Evolutionary conservation across 2,329 filamentous ascomycete species (phyloP).

Genomic region (Stachybotrys chlorohalonatus): DNA sequence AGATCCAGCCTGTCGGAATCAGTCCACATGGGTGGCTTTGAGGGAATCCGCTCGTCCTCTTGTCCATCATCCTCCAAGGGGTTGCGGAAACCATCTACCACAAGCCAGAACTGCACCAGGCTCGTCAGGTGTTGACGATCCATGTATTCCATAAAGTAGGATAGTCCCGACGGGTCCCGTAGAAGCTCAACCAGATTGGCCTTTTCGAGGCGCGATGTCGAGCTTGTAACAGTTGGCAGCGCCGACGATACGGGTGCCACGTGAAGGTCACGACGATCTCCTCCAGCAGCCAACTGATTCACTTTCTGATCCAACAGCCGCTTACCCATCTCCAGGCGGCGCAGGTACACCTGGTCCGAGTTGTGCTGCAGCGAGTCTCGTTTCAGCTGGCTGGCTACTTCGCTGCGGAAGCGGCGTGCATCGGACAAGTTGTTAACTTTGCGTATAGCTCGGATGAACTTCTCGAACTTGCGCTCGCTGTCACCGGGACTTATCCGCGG

Average conservation of each 20-base stretch:
- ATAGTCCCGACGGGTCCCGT: slow-evolving; percentile 80
- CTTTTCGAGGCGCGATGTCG: slow-evolving; percentile 59
- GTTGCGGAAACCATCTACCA: slow-evolving; percentile 92
- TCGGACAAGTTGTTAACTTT: slow-evolving; percentile 89
- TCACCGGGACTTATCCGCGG: slow-evolving; percentile 75
- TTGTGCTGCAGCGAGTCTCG: slow-evolving; percentile 69
- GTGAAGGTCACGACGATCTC: slow-evolving; percentile 30
- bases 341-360: slow-evolving; percentile 78
- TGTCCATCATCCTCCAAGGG: slow-evolving; percentile 72
- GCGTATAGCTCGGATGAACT: slow-evolving; percentile 82
- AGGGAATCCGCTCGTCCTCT: slow-evolving; percentile 53
- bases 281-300: slow-evolving; percentile 64
- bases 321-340: slow-evolving; percentile 86
- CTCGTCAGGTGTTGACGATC: slow-evolving; percentile 81
- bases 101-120: slow-evolving; percentile 95
- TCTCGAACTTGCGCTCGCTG: slow-evolving; percentile 86
- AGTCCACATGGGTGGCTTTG: slow-evolving; percentile 61
- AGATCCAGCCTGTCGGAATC: slow-evolving; percentile 81
- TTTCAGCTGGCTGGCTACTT: slow-evolving; percentile 86
- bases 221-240: slow-evolving; percentile 13
- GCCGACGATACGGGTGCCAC: slow-evolving; percentile 13
- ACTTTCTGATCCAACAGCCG: slow-evolving; percentile 84
- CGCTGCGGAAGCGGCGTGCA: slow-evolving; percentile 82
- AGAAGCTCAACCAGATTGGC: slow-evolving; percentile 77
- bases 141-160: slow-evolving; percentile 99